Evolutionary conservation across 805 yeast genomes (phyloP).

Genomic region (Dipodascus geniculatus): DNA sequence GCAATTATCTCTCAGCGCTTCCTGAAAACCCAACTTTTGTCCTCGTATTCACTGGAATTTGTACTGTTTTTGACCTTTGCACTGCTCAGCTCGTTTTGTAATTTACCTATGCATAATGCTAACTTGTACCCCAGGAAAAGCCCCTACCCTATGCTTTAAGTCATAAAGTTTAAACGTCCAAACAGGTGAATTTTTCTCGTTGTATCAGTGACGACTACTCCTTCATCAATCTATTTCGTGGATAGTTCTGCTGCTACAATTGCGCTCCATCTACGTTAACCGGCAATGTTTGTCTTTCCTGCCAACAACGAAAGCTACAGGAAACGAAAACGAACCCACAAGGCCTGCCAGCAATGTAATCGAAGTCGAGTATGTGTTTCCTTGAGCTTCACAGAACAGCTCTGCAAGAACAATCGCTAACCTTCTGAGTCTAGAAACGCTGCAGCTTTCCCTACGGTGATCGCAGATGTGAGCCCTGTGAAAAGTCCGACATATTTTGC

Average conservation of each 20-base stretch:
- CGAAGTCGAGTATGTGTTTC: constrained; percentile 21
- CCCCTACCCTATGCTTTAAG: neutral
- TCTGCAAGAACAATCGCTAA: no score
- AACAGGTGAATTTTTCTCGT: neutral
- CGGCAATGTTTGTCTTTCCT: constrained; percentile 33
- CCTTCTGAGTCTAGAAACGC: constrained; percentile 16
- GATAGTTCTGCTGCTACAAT: no score
- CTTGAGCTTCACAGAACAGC: no score
- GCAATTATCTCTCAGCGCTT: no score
- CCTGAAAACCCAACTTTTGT: neutral
- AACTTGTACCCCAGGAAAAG: neutral
- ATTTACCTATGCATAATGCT: neutral
- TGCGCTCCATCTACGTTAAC: no score
- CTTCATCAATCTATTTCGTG: no score
- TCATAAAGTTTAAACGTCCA: neutral
- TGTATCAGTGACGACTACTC: neutral
- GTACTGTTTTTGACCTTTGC: neutral
- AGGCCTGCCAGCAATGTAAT: constrained; percentile 32
- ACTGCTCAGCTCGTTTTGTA: neutral
- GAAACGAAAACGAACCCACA: constrained; percentile 31
- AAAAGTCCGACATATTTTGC: constrained; percentile 22
- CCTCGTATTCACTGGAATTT: no score
- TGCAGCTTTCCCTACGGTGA: constrained; percentile 22
- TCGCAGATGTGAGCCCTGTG: constrained; percentile 25
- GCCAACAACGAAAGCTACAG: constrained; percentile 32